These are phyloP conservation scores for Wickerhamiella kurtzmanii DNA, from an alignment of 805 yeast species.

Conservation along the genomic window DNA sequence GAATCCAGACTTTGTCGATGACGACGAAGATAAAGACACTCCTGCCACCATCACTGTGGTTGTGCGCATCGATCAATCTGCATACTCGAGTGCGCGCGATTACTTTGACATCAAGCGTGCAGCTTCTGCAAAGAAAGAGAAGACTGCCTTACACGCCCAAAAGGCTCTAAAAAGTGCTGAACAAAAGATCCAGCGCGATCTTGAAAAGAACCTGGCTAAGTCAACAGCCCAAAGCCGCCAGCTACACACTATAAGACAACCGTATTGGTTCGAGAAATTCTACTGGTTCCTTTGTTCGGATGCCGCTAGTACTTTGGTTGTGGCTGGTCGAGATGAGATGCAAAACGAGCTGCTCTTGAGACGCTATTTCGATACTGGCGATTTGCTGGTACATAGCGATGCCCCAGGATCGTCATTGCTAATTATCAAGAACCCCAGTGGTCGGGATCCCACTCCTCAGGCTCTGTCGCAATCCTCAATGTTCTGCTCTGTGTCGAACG, in stretches of 20 bases:
- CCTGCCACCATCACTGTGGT: conserved; percentile 36
- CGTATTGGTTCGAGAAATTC: conserved; percentile 87
- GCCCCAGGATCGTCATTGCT: conserved; percentile 61
- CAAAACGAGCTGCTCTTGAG: conserved; percentile 74
- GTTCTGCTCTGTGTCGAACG: conserved; percentile 57
- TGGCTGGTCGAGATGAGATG: conserved; percentile 71
- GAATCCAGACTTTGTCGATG: conserved; percentile 24
- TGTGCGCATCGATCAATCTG: conserved; percentile 57
- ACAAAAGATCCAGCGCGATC: conserved; percentile 56
- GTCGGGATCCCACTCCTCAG: conserved; percentile 58
- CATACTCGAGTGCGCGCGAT: conserved; percentile 76
- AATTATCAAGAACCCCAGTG: conserved; percentile 65
- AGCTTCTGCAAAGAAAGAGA: conserved; percentile 65
- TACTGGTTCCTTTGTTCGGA: conserved; percentile 90
- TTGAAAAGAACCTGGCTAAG: conserved; percentile 45
- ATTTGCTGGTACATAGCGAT: conserved; percentile 61
- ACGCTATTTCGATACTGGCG: conserved; percentile 61
- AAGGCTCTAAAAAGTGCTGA: conserved; percentile 77
- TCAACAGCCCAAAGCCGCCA: conserved; percentile 32
- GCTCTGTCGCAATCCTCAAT: conserved; percentile 84
- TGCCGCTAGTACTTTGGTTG: conserved; percentile 52
- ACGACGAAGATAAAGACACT: conserved; percentile 25
- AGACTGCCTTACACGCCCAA: conserved; percentile 64
- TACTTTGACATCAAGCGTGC: conserved; percentile 66
- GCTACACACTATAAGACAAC: conserved; percentile 50